These are phyloP conservation scores for Dioszegia hungarica DNA, from an alignment of 768 basidiomycete genomes.

Conservation along the genomic window DNA sequence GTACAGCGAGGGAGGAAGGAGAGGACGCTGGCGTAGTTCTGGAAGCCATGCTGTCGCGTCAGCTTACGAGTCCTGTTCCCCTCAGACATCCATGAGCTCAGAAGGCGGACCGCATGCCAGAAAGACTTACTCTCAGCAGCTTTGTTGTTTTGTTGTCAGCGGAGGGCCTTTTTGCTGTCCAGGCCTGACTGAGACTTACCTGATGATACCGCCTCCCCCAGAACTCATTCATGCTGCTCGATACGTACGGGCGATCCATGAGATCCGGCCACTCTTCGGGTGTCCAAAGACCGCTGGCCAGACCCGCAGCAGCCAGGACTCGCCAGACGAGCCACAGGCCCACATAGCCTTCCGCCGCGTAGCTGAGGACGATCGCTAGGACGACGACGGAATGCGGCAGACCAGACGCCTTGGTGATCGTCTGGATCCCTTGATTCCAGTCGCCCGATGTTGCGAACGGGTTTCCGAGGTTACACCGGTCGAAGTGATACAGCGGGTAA, in stretches of 20 bases:
- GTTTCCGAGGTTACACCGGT: constrained; percentile 1
- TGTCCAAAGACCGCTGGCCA: constrained; percentile 3
- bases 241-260: background rate
- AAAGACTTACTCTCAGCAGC: background rate
- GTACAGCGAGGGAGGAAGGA: too few species aligned
- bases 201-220: constrained; percentile 16
- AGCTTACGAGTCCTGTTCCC: too few species aligned
- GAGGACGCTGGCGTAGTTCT: too few species aligned
- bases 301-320: background rate
- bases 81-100: too few species aligned
- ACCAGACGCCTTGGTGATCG: background rate
- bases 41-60: too few species aligned
- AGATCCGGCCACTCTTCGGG: constrained; percentile 11
- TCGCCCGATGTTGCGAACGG: background rate
- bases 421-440: background rate
- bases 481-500: constrained; percentile 3
- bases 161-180: background rate
- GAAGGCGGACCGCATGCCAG: too few species aligned
- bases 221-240: constrained; percentile 8
- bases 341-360: background rate
- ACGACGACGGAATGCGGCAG: background rate
- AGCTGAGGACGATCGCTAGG: background rate
- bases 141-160: background rate
- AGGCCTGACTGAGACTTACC: background rate
- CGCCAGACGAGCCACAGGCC: background rate